A percentile compares a stretch with the other conserved stretches of the same genome.
phyloP scores from a whole-genome alignment of 1,284 basidiomycete species.

The Cutaneotrichosporon cutaneum region DNA sequence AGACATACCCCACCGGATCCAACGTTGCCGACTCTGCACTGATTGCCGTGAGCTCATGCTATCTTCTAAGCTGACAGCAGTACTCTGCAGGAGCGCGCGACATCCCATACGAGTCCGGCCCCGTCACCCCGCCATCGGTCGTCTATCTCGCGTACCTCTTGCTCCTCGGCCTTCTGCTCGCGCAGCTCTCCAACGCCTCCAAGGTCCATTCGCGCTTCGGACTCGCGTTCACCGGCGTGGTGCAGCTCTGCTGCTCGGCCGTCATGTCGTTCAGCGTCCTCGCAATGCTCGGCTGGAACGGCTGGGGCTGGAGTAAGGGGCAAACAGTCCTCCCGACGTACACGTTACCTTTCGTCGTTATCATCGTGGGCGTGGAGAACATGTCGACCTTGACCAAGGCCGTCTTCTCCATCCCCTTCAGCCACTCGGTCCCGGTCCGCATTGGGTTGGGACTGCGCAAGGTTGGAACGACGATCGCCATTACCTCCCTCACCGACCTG shows the following conservation, averaged over 20 bases:
- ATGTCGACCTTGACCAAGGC: conserved; percentile 93
- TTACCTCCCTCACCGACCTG: conserved; percentile 88
- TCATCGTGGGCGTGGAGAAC: conserved; percentile 94
- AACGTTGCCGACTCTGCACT: conserved; percentile 13
- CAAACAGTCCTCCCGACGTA: conserved; percentile 54
- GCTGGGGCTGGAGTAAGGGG: conserved; percentile 36
- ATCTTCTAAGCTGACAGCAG: conserved; percentile 1
- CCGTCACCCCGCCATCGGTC: background rate
- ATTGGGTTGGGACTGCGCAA: conserved; percentile 84
- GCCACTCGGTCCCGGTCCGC: conserved; percentile 85
- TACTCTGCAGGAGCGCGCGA: conserved; percentile 5
- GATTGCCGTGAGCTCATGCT: conserved; percentile 27
- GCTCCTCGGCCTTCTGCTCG: conserved; percentile 74
- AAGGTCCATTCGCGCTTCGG: conserved; percentile 88
- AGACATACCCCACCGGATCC: conserved; percentile 27
- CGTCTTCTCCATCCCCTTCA: conserved; percentile 83
- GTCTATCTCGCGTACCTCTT: conserved; percentile 66
- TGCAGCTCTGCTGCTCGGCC: conserved; percentile 86
- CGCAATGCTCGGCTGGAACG: conserved; percentile 48
- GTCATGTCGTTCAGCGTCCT: conserved; percentile 84
- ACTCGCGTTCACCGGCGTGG: conserved; percentile 86
- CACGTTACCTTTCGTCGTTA: conserved; percentile 86
- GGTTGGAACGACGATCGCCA: conserved; percentile 84
- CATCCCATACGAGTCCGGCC: background rate
- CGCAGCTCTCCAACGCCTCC: conserved; percentile 73